These are phyloP conservation scores for Anaeramoeba ignava DNA, from an alignment of 78 protist genomes.

Conservation along the genomic window DNA sequence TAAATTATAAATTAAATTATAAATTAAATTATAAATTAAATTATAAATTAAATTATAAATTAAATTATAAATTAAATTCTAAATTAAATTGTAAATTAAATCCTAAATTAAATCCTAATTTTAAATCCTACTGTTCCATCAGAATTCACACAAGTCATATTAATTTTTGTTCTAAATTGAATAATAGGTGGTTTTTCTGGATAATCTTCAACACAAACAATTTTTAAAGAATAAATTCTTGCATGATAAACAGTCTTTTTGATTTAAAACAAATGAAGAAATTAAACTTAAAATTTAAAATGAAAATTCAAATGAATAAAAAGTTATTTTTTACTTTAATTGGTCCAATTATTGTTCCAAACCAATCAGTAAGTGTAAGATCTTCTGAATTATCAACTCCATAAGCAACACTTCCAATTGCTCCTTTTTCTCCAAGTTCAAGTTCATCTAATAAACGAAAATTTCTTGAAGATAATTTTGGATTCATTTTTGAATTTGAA, in stretches of 20 bases:
- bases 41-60: too few species aligned
- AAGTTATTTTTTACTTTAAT: not conserved
- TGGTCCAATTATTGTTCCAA: constrained; percentile 4
- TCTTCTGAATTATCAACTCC: not conserved
- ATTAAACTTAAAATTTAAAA: not conserved
- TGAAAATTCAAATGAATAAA: not conserved
- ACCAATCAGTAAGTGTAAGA: not conserved
- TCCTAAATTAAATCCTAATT: too few species aligned
- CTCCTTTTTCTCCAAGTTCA: not conserved
- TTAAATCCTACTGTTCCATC: constrained; percentile 1
- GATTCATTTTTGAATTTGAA: too few species aligned
- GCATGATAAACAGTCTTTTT: not conserved
- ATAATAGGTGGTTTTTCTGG: not conserved
- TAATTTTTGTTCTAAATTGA: not conserved
- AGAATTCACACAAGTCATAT: not conserved
- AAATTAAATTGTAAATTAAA: too few species aligned
- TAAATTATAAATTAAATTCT: too few species aligned
- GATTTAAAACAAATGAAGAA: not conserved
- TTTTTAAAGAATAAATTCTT: not conserved
- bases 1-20: too few species aligned
- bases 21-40: too few species aligned
- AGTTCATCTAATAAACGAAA: not conserved
- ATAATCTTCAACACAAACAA: not conserved
- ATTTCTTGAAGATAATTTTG: too few species aligned
- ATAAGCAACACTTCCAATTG: not conserved